Evolutionary conservation across 1,284 basidiomycete species (phyloP).

Genomic region (Naganishia liquefaciens): DNA sequence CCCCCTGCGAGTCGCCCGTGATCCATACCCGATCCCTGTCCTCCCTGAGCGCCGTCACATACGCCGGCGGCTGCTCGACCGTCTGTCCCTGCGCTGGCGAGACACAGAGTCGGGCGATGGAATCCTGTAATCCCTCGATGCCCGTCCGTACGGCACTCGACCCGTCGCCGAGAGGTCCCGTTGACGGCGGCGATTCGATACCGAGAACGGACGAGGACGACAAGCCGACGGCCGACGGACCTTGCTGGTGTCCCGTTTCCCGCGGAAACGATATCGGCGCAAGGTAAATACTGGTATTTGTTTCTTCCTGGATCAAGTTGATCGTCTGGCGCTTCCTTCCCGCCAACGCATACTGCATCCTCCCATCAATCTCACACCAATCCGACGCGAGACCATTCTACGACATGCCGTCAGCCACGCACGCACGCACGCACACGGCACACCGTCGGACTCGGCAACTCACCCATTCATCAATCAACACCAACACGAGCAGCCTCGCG

Average conservation of each 20-base stretch:
- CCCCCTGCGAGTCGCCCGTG: constrained; percentile 21
- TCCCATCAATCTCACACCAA: constrained; percentile 89
- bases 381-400: constrained; percentile 88
- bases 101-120: constrained; percentile 13
- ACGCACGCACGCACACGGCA: not conserved
- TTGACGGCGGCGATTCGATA: not conserved
- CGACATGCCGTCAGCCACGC: constrained; percentile 9
- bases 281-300: constrained; percentile 93
- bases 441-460: too few relatives aligned
- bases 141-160: not conserved
- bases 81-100: not conserved
- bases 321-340: constrained; percentile 84
- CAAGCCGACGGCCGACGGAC: too few relatives aligned
- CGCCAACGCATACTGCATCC: constrained; percentile 87
- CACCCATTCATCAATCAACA: constrained; percentile 92
- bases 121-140: constrained; percentile 10
- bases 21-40: constrained; percentile 17
- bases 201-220: not conserved
- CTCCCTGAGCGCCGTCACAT: not conserved
- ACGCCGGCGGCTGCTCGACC: not conserved
- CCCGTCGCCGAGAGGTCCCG: not conserved
- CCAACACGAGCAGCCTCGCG: constrained; percentile 83
- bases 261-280: constrained; percentile 6
- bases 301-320: constrained; percentile 95
- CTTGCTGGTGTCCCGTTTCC: not conserved